Evolutionary conservation across 1,284 basidiomycete genomes (phyloP), one percentile per base, ranked within the genome.

Genomic region (Volvariella volvacea): DNA sequence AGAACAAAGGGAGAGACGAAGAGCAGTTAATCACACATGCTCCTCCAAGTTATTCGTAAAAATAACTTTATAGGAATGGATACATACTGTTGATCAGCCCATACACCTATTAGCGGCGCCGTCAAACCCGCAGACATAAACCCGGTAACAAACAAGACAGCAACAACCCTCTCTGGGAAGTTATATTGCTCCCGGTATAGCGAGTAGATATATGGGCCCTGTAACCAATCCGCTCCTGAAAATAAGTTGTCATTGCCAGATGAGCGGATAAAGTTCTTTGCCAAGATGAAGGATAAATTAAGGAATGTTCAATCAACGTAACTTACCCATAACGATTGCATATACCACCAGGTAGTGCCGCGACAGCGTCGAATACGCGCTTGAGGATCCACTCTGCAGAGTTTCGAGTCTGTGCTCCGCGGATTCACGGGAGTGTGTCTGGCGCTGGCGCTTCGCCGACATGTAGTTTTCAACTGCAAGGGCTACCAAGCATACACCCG

Each of bases 171-270:
- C 55, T 85, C 82, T 0, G 78, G 65, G 53, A 80, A 78, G 2
- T 58, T 63, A 50, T 86, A 85, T 53, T 86, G 80, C 41, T 85
- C 80, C 41, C 70, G 68, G 57, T 87, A 87, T 0, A 86, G 63
- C 16, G 80, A 83, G 55, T 86, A 87, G 0, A 85, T 67, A 51
- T 86, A 87, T 19, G 83, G 83, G 0, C 83, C 83, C 58, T 87
- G 83, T n/a, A 87, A 65, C 84, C 83, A 87, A 57, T 87, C 83
- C 47, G 83, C 80, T 45, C 76, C 83, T 85, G 50, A 36, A 48
- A 10, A 43, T 16, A 39, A 43, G 17, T 45, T 43, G 21, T 38
- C 3, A 36, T 36, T 41, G 41, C 25, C n/a, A n/a, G n/a, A n/a
- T n/a, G n/a, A n/a, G n/a, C n/a, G n/a, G n/a, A n/a, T n/a, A n/a